A percentile compares a stretch with the other conserved stretches of the same genome.
Evolutionary conservation across 352 stramenopile genomes (phyloP).

Genomic region (Poterioochromonas sp.): DNA sequence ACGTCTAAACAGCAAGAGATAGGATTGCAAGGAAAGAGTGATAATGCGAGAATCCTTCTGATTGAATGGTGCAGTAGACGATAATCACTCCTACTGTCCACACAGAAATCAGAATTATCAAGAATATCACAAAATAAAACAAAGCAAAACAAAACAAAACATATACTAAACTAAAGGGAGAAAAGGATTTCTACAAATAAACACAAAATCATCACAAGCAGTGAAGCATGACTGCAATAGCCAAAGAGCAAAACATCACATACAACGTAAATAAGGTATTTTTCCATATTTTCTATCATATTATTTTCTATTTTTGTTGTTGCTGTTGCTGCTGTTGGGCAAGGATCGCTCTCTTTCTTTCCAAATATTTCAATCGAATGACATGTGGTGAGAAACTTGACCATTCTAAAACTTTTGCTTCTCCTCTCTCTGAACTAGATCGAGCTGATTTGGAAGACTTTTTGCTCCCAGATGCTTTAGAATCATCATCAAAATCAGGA

Average conservation of each 20-base stretch:
- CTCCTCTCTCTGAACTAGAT: not conserved
- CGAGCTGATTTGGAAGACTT: not conserved
- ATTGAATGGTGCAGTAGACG: not conserved
- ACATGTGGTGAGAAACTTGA: not conserved
- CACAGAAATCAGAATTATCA: not conserved
- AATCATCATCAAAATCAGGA: not conserved
- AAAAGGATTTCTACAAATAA: not conserved
- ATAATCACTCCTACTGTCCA: not conserved
- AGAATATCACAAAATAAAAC: not conserved
- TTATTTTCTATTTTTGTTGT: no score
- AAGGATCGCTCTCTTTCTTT: not conserved
- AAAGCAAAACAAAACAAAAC: not conserved
- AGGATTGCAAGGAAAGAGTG: not conserved
- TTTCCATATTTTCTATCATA: no score
- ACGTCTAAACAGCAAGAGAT: not conserved
- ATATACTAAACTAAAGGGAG: not conserved
- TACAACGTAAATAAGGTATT: no score
- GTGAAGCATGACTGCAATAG: not conserved
- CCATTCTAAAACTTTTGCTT: constrained; percentile 18
- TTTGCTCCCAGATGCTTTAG: not conserved
- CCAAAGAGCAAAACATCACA: not conserved
- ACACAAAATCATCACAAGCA: not conserved
- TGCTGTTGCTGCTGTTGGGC: no score
- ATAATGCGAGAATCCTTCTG: not conserved
- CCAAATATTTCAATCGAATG: not conserved